Conservation (phyloP, 164 flowering plant genomes). For the Platanus orientalis region DNA sequence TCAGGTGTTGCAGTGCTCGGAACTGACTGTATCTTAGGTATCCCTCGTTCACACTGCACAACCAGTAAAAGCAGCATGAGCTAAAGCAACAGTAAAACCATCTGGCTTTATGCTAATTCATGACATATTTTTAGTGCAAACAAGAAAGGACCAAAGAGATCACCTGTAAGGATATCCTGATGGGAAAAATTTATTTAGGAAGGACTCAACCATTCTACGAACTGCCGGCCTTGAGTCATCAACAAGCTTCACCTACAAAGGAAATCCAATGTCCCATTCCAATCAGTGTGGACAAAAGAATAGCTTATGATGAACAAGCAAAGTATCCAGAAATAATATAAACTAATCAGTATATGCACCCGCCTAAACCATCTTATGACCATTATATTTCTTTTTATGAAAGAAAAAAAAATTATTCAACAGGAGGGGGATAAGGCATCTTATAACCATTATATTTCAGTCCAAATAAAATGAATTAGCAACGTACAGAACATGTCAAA, state of each 20-base stretch:
- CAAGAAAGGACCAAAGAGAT: not conserved
- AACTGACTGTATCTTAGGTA: slow-evolving; percentile 89
- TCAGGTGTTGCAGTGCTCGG: slow-evolving; percentile 81
- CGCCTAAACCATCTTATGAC: too few relatives aligned
- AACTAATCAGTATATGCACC: not conserved
- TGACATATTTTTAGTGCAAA: not conserved
- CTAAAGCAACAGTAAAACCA: not conserved
- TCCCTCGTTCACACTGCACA: slow-evolving; percentile 87
- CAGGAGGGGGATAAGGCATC: too few relatives aligned
- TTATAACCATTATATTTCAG: not conserved
- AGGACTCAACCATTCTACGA: slow-evolving; percentile 43
- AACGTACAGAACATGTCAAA: not conserved
- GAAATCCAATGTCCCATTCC: not conserved
- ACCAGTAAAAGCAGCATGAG: not conserved
- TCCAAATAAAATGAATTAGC: not conserved
- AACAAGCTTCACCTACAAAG: slow-evolving; percentile 43
- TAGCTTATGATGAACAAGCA: not conserved
- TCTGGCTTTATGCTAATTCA: not conserved
- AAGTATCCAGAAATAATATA: not conserved
- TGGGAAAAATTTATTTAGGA: slow-evolving; percentile 64
- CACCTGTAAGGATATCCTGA: slow-evolving; percentile 75
- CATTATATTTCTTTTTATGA: too few relatives aligned
- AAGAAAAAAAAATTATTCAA: too few relatives aligned
- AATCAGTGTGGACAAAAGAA: not conserved
- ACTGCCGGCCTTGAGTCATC: slow-evolving; percentile 46